Evolutionary conservation across 768 basidiomycete species (phyloP).

Genomic region (Pholiota microspora): DNA sequence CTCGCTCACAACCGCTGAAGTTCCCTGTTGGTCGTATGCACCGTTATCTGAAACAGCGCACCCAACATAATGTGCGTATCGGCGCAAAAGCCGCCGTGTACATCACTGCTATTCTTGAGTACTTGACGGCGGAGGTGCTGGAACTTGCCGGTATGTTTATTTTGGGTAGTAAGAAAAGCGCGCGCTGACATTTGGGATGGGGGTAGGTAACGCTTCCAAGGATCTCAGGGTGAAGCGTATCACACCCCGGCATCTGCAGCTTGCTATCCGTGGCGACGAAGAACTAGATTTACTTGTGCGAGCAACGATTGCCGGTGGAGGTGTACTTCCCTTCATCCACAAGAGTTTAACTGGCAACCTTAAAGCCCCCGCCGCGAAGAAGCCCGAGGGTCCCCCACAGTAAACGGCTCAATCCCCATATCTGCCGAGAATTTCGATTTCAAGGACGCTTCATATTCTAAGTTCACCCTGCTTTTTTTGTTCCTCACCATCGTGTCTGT

Average conservation of each 20-base stretch:
- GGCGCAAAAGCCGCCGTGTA: conserved; percentile 98
- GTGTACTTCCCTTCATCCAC: conserved; percentile 87
- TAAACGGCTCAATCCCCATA: neutral
- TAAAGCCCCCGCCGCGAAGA: conserved; percentile 47
- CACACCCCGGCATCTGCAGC: conserved; percentile 92
- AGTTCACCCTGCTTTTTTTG: conserved; percentile 1
- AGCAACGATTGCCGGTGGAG: conserved; percentile 91
- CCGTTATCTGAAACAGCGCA: conserved; percentile 88
- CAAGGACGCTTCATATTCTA: conserved; percentile 1
- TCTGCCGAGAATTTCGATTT: neutral
- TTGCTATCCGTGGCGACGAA: conserved; percentile 96
- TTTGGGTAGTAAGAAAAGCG: neutral
- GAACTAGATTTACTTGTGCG: conserved; percentile 94
- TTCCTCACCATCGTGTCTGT: neutral
- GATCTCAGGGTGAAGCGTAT: conserved; percentile 98
- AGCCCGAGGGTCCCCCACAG: conserved; percentile 30
- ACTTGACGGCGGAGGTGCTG: conserved; percentile 93
- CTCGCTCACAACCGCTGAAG: conserved; percentile 33
- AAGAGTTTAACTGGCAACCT: conserved; percentile 65
- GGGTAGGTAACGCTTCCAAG: conserved; percentile 89
- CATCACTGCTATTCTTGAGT: conserved; percentile 94
- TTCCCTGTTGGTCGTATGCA: conserved; percentile 99
- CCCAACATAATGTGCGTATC: conserved; percentile 91
- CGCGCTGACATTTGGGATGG: neutral
- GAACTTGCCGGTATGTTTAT: conserved; percentile 82